Percentiles rank a stretch among this genome's conserved stretches.
Conservation (phyloP, 1,139 yeast genomes). For the Pichia sp. region DNA sequence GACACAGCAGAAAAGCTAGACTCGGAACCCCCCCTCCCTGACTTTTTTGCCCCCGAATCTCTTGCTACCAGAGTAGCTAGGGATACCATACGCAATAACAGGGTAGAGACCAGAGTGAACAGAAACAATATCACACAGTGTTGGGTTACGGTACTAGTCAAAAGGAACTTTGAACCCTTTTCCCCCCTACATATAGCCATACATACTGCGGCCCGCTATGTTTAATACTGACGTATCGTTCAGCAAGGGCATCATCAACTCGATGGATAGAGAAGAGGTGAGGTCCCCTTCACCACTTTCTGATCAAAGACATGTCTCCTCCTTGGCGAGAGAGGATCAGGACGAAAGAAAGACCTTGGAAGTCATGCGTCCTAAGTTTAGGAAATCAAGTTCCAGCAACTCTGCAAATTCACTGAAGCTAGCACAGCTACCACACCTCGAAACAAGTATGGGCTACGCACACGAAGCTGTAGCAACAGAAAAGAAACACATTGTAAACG, state of each 20-base stretch:
- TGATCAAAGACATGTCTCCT: not conserved
- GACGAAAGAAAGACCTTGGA: constrained; percentile 6
- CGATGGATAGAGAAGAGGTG: not conserved
- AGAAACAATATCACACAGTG: not conserved
- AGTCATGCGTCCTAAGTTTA: constrained; percentile 13
- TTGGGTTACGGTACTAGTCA: not conserved
- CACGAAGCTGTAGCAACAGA: not conserved
- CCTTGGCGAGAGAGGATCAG: not conserved
- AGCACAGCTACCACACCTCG: constrained; percentile 25
- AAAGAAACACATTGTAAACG: constrained; percentile 9
- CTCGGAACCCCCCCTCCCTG: not conserved
- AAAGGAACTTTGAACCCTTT: not conserved
- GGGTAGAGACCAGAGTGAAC: not conserved
- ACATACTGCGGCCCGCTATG: not conserved
- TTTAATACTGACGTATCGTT: constrained; percentile 1
- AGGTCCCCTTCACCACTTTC: constrained; percentile 3
- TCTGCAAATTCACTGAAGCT: constrained; percentile 15
- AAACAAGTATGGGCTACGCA: constrained; percentile 11
- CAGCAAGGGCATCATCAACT: not conserved
- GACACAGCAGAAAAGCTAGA: not conserved
- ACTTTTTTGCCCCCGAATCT: not conserved
- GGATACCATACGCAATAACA: not conserved
- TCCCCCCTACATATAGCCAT: not conserved
- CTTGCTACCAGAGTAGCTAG: not conserved
- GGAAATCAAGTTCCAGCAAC: constrained; percentile 9